Conservation (phyloP, 805 yeast genomes). For the Scheffersomyces ergatensis region DNA sequence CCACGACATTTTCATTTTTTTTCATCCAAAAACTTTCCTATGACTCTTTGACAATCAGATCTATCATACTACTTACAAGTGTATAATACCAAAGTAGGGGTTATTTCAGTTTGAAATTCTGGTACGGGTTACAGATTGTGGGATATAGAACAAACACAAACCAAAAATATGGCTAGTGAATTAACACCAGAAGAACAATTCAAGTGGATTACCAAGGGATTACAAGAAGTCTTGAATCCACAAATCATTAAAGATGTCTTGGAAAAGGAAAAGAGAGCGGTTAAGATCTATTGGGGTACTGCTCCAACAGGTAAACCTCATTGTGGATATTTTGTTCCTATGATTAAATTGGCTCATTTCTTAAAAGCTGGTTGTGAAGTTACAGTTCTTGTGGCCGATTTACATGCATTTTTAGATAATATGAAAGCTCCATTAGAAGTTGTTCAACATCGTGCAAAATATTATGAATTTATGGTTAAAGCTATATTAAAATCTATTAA, state of each 20-base stretch:
- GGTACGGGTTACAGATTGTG: no score
- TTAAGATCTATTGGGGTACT: constrained; percentile 96
- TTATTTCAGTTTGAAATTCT: no score
- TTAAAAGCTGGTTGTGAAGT: constrained; percentile 96
- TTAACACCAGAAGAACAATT: constrained; percentile 55
- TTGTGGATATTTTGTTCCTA: constrained; percentile 97
- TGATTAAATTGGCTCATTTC: constrained; percentile 94
- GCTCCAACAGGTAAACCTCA: constrained; percentile 99
- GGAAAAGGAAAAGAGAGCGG: constrained; percentile 76
- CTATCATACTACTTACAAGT: no score
- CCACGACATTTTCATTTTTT: no score
- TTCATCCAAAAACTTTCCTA: no score
- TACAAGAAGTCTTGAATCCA: constrained; percentile 88
- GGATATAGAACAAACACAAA: no score
- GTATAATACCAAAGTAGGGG: no score
- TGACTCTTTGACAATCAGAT: no score
- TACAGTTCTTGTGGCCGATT: constrained; percentile 85
- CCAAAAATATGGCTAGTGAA: no score
- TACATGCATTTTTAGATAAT: constrained; percentile 95
- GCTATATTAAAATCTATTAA: constrained; percentile 81
- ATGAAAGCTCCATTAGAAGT: constrained; percentile 98
- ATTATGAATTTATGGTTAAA: constrained; percentile 81
- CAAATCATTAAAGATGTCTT: constrained; percentile 83
- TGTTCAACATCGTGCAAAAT: constrained; percentile 82
- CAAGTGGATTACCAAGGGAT: constrained; percentile 74